phyloP scores from a whole-genome alignment of 495 filamentous ascomycete genomes.

The Podospora australis region DNA sequence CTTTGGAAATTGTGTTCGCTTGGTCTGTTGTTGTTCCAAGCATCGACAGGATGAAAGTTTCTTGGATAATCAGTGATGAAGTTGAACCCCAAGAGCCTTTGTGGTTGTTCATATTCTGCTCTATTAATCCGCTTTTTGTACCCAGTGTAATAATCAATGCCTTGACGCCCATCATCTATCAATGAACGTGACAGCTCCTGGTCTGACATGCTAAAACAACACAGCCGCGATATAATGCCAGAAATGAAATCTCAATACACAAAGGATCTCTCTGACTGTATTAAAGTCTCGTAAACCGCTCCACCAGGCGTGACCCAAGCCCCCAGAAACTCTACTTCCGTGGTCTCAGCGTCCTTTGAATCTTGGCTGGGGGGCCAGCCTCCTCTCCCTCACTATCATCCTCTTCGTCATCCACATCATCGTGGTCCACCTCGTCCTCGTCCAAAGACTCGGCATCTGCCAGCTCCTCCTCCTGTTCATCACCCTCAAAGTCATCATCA shows the following conservation, averaged over 20 bases:
- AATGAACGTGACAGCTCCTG: neutral
- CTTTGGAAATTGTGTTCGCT: no score
- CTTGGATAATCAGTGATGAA: no score
- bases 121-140: neutral
- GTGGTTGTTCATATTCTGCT: no score
- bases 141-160: neutral
- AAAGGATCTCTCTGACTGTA: neutral
- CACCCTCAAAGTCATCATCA: conserved; percentile 20
- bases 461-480: conserved; percentile 22
- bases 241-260: neutral
- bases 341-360: conserved; percentile 23
- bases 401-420: conserved; percentile 34
- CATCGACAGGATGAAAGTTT: neutral
- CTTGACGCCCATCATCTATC: neutral
- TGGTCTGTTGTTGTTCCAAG: neutral
- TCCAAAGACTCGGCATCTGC: conserved; percentile 27
- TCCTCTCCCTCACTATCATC: conserved; percentile 29
- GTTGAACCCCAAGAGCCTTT: no score
- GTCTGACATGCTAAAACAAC: neutral
- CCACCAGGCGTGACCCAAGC: neutral
- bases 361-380: conserved; percentile 28
- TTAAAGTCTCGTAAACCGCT: neutral
- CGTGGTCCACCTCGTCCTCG: conserved; percentile 35
- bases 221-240: neutral
- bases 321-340: neutral